Base-by-base conservation (phyloP, 441 rosid species). In the Jatropha multifida region DNA sequence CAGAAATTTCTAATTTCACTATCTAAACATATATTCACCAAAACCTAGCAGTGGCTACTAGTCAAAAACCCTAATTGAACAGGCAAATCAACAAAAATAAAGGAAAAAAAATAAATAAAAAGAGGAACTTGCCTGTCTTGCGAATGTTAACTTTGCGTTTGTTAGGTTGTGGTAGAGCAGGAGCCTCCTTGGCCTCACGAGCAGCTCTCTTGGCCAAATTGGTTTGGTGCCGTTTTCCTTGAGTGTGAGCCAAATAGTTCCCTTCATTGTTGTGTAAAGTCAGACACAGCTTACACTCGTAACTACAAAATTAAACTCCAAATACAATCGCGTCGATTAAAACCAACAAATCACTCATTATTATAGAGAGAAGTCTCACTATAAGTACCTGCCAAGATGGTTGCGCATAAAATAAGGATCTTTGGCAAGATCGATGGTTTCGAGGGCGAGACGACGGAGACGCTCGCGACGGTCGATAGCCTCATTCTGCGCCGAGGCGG, bases 351-450 rank as follows among this genome's bases (percentile, higher is more conserved):
- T 51, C 12, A 48, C 32, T 49, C 37, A 52, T 17, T 52, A 14
- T 52, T 18, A 7, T 1, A 27, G 7, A 63, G 3, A 27, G 7
- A 63, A 2, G 7, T n/a, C 32, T 9, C 51, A 7, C 26, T 20
- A 6, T 10, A 71, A 40, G 42, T 80, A 93, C 97, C 98, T 95
- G 76, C 98, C 98, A 58, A 95, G 94, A 77, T 95, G 98, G 82
- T 95, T 95, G 78, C 98, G 94, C 99, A 95, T 95, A 83, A 95
- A 93, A 69, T 95, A 95, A 5, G 98, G 99, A 73, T 94, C 99
- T 72, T 92, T 94, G 1, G 99, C 99, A 20, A 94, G 93, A 82
- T 94, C 99, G 70, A 94, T 91, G 58, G 99, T 94, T 79, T 94
- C 98, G 20, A 94, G 89, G n/a, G 99, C 97, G 17, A 95, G 94